Percentiles rank a stretch among this genome's conserved stretches.
These are phyloP conservation scores for Exophiala mesophila DNA, from an alignment of 2,329 filamentous ascomycete species.

Conservation along the genomic window DNA sequence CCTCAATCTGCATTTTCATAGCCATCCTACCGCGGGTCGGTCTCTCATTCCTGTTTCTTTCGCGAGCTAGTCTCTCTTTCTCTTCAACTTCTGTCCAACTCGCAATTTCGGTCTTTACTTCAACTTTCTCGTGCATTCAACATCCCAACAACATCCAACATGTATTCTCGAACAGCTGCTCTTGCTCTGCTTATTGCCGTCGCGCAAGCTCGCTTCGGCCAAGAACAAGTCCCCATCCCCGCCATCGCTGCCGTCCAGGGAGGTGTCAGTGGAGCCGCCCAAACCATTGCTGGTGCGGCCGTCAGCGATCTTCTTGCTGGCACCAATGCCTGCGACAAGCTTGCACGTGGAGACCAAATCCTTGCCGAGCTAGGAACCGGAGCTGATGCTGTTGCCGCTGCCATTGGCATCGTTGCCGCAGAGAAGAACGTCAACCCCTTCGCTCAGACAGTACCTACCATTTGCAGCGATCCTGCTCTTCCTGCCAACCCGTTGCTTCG, in stretches of 20 bases:
- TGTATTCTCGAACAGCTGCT: slow-evolving; percentile 9
- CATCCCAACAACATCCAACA: slow-evolving; percentile 9
- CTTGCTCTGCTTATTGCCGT: slow-evolving; percentile 15
- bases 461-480: slow-evolving; percentile 60
- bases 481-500: slow-evolving; percentile 58
- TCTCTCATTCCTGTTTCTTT: slow-evolving; percentile 15
- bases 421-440: slow-evolving; percentile 73
- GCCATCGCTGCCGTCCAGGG: slow-evolving; percentile 23
- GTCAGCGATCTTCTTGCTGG: slow-evolving; percentile 60
- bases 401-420: slow-evolving; percentile 58
- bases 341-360: slow-evolving; percentile 61
- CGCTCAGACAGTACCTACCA: slow-evolving; percentile 53
- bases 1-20: too few relatives aligned
- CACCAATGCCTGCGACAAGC: slow-evolving; percentile 63
- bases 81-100: slow-evolving; percentile 1
- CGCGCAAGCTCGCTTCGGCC: slow-evolving; percentile 20
- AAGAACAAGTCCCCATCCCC: slow-evolving; percentile 23
- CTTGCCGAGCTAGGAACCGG: slow-evolving; percentile 57
- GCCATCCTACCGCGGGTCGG: slow-evolving; percentile 25
- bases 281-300: slow-evolving; percentile 58
- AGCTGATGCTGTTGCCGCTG: slow-evolving; percentile 56
- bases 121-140: slow-evolving; percentile 3
- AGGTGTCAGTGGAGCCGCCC: slow-evolving; percentile 54
- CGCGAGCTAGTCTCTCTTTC: slow-evolving; percentile 25
- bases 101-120: slow-evolving; percentile 18